Percentiles rank a stretch among this genome's conserved stretches.
Conservation (phyloP, 306 rosid species). For the Crataegus laevigata region DNA sequence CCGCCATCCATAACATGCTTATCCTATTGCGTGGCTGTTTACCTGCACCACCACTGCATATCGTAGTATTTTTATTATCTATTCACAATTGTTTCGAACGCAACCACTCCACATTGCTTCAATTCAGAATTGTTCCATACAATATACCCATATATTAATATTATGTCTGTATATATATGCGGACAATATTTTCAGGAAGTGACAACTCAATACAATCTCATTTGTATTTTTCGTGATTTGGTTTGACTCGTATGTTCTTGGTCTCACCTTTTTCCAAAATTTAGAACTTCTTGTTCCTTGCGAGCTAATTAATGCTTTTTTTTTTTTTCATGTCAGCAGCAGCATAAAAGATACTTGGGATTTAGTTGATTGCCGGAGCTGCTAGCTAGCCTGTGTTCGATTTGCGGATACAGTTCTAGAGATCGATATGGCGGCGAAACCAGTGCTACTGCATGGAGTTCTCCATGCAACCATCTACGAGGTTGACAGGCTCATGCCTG, state of each 20-base stretch:
- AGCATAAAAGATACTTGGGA: background rate
- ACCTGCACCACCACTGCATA: slow-evolving; percentile 21
- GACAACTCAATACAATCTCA: background rate
- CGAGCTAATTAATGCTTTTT: background rate
- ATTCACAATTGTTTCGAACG: background rate
- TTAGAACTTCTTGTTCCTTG: background rate
- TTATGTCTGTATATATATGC: background rate
- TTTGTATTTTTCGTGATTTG: background rate
- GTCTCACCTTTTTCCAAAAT: background rate
- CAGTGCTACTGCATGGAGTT: slow-evolving; percentile 33
- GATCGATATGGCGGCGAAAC: slow-evolving; percentile 12
- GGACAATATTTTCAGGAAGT: background rate
- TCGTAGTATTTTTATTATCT: background rate
- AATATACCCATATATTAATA: background rate
- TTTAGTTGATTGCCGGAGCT: background rate
- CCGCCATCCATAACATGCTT: background rate
- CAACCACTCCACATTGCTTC: slow-evolving; percentile 2
- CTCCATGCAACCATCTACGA: slow-evolving; percentile 31
- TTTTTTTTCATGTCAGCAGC: background rate
- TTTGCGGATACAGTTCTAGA: background rate
- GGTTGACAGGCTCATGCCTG: slow-evolving; percentile 22
- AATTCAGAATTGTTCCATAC: background rate
- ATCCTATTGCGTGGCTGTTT: background rate
- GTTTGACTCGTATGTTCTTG: background rate
- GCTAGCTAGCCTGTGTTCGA: background rate